Evolutionary conservation across 768 basidiomycete genomes (phyloP), one percentile per base, ranked within the genome.

Genomic region (Chalciporus chontae): DNA sequence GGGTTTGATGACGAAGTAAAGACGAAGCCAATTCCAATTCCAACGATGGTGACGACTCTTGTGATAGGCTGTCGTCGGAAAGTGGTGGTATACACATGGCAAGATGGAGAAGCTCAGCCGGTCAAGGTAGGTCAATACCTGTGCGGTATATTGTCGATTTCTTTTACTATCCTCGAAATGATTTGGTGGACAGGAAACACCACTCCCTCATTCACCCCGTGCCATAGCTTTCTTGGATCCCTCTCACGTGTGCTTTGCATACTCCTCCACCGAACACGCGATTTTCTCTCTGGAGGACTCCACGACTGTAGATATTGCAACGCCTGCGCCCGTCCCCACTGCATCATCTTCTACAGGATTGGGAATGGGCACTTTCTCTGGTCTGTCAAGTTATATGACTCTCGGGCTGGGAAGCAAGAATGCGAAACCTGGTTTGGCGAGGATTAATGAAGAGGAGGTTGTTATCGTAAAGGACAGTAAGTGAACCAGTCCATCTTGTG

Each of bases 141-240:
- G 14, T 42, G n/a, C 13, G 15, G 19, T 27, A 13, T 10, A 18
- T 9, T 5, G 7, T 36, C 15, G 7, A 9, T 21, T 8, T 38
- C 13, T 26, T 17, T 18, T 31, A 4, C 36, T 34, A 21, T 21
- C 21, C 21, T 21, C 21, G 21, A 21, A 32, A 46, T 15, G 11
- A 8, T 11, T 44, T 43, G 49, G 17, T n/a, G 40, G 18, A 18
- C 29, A 94, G 89, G 95, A 98, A 78, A 72, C 83, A 3, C 60
- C 74, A 0, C 74, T 97, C 4, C 89, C 94, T 11, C 95, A 98
- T 64, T 93, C 94, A 8, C 85, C 96, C n/a, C 81, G 96, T 36
- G 75, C 79, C 0, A 84, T 96, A 43, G 74, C 84, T 3, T 94
- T 97, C 64, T 68, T 91, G 43, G 73, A 81, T 52, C 59, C 77